These are phyloP conservation scores for Ilex paraguariensis DNA, from an alignment of 305 asterid species.

Conservation along the genomic window DNA sequence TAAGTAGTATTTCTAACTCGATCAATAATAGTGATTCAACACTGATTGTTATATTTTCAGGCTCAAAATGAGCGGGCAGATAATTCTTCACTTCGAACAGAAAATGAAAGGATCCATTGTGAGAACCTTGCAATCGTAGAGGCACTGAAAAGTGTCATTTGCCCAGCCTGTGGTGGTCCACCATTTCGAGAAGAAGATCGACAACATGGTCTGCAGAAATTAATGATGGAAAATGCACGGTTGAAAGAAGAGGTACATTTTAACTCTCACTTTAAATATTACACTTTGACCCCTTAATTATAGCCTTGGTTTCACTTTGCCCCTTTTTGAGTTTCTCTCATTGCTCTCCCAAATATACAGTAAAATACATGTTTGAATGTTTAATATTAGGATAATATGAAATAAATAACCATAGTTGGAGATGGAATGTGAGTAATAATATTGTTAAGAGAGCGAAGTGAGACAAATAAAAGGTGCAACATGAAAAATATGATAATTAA, in stretches of 20 bases:
- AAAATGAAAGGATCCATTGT: conserved; percentile 49
- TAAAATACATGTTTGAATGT: no score
- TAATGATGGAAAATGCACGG: conserved; percentile 49
- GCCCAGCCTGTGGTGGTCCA: conserved; percentile 42
- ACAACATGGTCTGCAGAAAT: conserved; percentile 24
- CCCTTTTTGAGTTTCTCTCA: no score
- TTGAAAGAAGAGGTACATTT: conserved; percentile 51
- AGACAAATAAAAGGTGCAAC: no score
- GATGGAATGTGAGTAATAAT: no score
- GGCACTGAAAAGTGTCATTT: conserved; percentile 31
- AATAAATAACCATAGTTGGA: no score
- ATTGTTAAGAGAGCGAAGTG: no score
- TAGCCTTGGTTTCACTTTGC: no score
- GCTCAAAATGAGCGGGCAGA: conserved; percentile 51
- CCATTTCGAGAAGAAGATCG: conserved; percentile 37
- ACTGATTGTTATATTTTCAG: conserved; percentile 22
- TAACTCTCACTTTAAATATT: not conserved
- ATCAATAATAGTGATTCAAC: no score
- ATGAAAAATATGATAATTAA: no score
- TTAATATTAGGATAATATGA: no score
- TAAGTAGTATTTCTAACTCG: not conserved
- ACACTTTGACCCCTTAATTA: no score
- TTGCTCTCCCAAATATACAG: no score
- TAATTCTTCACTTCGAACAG: conserved; percentile 41
- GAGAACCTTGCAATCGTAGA: conserved; percentile 60